Conservation (phyloP, 2,329 filamentous ascomycete species). For the Raffaelea albimanens region DNA sequence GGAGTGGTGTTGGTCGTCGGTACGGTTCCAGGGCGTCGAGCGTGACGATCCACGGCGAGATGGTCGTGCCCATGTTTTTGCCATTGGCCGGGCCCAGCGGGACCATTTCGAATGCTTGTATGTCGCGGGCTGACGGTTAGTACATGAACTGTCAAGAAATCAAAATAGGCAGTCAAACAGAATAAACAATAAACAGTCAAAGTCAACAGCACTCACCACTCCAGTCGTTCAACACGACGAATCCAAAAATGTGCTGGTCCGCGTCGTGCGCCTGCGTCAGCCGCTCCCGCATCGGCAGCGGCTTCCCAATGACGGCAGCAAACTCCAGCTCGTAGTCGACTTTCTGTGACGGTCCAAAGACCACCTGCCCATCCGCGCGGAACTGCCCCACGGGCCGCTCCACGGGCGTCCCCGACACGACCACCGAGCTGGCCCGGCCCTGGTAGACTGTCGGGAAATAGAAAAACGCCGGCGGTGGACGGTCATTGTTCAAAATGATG, state of each 20-base stretch:
- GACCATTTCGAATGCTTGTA: conserved; percentile 45
- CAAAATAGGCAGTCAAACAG: too few species aligned
- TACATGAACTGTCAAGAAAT: too few species aligned
- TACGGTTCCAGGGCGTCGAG: conserved; percentile 34
- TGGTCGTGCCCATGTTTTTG: conserved; percentile 44
- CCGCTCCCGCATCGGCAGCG: conserved; percentile 17
- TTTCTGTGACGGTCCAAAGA: not conserved
- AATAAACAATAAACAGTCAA: too few species aligned
- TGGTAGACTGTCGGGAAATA: conserved; percentile 43
- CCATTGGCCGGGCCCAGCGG: conserved; percentile 46
- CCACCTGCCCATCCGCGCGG: not conserved
- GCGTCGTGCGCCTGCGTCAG: conserved; percentile 32
- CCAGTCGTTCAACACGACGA: conserved; percentile 50
- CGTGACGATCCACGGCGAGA: conserved; percentile 48
- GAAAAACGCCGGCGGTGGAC: conserved; percentile 34
- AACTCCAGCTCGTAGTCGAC: conserved; percentile 26
- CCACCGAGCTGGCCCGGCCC: conserved; percentile 43
- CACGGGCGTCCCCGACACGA: conserved; percentile 36
- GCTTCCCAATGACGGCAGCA: conserved; percentile 27
- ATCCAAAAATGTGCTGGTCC: conserved; percentile 46
- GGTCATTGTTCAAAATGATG: conserved; percentile 27
- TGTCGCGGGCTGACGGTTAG: conserved; percentile 35
- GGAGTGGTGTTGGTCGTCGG: not conserved
- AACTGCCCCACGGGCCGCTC: conserved; percentile 17
- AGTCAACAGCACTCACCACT: not conserved